Conservation (phyloP, 2,329 filamentous ascomycete genomes). For the Claviceps lovelessii region DNA sequence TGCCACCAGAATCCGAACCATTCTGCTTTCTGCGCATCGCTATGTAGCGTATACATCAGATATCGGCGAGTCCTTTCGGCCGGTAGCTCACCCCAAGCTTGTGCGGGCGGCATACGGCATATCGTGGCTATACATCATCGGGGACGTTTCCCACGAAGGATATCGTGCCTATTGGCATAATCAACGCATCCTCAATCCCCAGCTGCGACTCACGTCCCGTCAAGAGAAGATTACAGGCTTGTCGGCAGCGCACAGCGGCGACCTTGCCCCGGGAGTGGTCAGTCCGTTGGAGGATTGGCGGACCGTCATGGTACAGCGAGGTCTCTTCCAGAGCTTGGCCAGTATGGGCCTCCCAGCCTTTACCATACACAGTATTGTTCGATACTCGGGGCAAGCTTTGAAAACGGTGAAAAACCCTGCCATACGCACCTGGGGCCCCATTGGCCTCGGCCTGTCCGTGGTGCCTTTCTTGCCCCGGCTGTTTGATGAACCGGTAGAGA, state of each 20-base stretch:
- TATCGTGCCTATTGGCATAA: slow-evolving; percentile 91
- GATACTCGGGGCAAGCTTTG: slow-evolving; percentile 75
- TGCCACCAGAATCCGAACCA: slow-evolving; percentile 68
- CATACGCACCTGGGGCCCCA: slow-evolving; percentile 75
- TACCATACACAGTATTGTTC: slow-evolving; percentile 84
- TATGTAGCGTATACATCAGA: slow-evolving; percentile 97
- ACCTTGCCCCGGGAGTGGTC: slow-evolving; percentile 27
- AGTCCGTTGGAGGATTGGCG: slow-evolving; percentile 78
- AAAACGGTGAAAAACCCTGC: slow-evolving; percentile 64
- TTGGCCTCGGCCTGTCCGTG: slow-evolving; percentile 63
- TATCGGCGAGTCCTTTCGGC: slow-evolving; percentile 90
- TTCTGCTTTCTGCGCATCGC: slow-evolving; percentile 78
- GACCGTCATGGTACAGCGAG: slow-evolving; percentile 80
- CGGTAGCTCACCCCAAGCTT: slow-evolving; percentile 72
- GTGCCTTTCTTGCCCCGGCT: slow-evolving; percentile 74
- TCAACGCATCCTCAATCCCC: slow-evolving; percentile 57
- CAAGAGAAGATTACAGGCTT: slow-evolving; percentile 36
- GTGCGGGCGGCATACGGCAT: slow-evolving; percentile 76
- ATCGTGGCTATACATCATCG: slow-evolving; percentile 82
- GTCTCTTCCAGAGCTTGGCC: slow-evolving; percentile 77
- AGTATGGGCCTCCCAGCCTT: slow-evolving; percentile 91
- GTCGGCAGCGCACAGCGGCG: slow-evolving; percentile 15
- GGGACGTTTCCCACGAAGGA: slow-evolving; percentile 83
- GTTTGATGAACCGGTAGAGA: slow-evolving; percentile 86
- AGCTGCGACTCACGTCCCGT: slow-evolving; percentile 37